Evolutionary conservation across 345 rosid species (phyloP), one percentile per base, ranked within the genome.

Genomic region (Salix exigua): DNA sequence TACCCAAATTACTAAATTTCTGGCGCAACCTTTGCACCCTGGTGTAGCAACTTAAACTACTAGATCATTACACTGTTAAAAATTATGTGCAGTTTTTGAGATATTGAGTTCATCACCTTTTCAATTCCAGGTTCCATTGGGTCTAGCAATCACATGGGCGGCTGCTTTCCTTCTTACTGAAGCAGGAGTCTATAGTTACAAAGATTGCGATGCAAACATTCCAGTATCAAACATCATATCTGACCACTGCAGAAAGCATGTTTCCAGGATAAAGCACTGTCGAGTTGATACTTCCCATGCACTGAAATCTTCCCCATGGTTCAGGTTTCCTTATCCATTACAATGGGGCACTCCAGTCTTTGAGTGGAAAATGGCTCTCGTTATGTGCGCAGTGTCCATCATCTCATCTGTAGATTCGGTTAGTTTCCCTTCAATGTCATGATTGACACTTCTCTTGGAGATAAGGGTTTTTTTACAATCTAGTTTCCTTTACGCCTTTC

Each of bases 271-370:
- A 94, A 93, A 88, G 88, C 84, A 88, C 68, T 93, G 97, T 72
- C 89, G 97, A 62, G 96, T 93, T 70, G 95, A 93, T 83, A 90
- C 96, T 70, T 93, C 94, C 74, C 91, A 91, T 70, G 96, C 92
- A n/a, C 80, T 95, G 78, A 88, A 78, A 81, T 87, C 91, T 48
- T 89, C 97, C 66, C 97, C 99, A 42, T 93, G 97, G 97, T 93
- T 95, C 80, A 91, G 99, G 82, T 90, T 96, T 84, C 99, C 98
- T 73, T 96, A 91, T 81, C 99, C 99, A 28, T 80, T 96, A 76
- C 98, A 96, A 79, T 96, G 99, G 99, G 99, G 99, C 70, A 88
- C 93, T 76, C 99, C 99, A 23, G 87, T 93, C 72, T 89, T 96
- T 79, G 82, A 77, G 75, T 93, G 98, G 98, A 91, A 96, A 84